These are phyloP conservation scores for Podosphaera fusca DNA, from an alignment of 2,329 filamentous ascomycete genomes.

Conservation along the genomic window DNA sequence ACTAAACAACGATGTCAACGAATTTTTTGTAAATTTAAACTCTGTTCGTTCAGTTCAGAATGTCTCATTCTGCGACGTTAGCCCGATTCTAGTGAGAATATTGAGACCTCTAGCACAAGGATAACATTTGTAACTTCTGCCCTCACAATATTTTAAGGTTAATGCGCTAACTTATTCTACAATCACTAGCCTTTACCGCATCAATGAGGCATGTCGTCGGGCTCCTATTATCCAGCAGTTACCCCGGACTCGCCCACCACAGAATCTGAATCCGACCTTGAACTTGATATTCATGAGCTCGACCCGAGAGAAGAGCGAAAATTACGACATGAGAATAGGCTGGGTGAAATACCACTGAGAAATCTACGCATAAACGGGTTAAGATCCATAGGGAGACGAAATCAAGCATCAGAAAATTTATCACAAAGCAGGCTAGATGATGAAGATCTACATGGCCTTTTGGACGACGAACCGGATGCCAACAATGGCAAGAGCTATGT, in stretches of 20 bases:
- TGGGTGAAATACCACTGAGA: slow-evolving; percentile 40
- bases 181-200: slow-evolving; percentile 7
- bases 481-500: slow-evolving; percentile 11
- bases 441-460: slow-evolving; percentile 42
- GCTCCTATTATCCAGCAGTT: slow-evolving; percentile 15
- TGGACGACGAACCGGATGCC: slow-evolving; percentile 36
- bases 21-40: background rate
- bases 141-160: background rate
- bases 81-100: too few species aligned
- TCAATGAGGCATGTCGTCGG: slow-evolving; percentile 19
- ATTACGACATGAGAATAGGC: slow-evolving; percentile 11
- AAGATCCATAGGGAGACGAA: slow-evolving; percentile 28
- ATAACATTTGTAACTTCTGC: slow-evolving; percentile 3
- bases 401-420: slow-evolving; percentile 34
- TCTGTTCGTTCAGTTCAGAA: background rate
- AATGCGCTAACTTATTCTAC: background rate
- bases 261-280: slow-evolving; percentile 55
- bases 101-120: slow-evolving; percentile 9
- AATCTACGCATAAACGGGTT: slow-evolving; percentile 43
- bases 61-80: slow-evolving; percentile 2
- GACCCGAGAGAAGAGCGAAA: slow-evolving; percentile 29
- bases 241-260: slow-evolving; percentile 36
- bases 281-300: slow-evolving; percentile 59
- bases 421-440: slow-evolving; percentile 24
- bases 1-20: background rate